A percentile compares a stretch with the other conserved stretches of the same genome.
These are phyloP conservation scores for Vigna angularis DNA, from an alignment of 306 rosid genomes.

Conservation along the genomic window DNA sequence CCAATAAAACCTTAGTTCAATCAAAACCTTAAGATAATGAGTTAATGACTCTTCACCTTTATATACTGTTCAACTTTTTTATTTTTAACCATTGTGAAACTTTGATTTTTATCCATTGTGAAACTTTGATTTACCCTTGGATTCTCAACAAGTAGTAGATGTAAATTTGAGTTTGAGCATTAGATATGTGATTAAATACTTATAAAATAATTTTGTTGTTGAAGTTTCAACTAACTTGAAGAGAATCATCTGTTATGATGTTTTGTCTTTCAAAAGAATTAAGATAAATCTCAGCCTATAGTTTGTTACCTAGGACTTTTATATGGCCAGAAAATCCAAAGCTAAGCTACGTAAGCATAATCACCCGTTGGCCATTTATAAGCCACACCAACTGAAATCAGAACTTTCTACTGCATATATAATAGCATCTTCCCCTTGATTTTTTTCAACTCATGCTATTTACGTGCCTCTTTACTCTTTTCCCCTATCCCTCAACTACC, in stretches of 20 bases:
- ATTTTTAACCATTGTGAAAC: no score
- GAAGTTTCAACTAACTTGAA: background rate
- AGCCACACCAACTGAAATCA: slow-evolving; percentile 39
- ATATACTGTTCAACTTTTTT: rapidly evolving
- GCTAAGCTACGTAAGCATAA: slow-evolving; percentile 43
- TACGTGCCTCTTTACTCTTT: slow-evolving; percentile 51
- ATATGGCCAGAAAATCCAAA: slow-evolving; percentile 56
- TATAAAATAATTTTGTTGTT: background rate
- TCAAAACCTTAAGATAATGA: no score
- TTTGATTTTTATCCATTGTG: no score
- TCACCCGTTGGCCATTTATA: slow-evolving; percentile 49
- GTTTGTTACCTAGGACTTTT: slow-evolving; percentile 23
- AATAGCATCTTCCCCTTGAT: slow-evolving; percentile 52
- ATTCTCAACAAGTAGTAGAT: background rate
- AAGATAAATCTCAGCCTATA: background rate
- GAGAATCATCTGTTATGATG: background rate
- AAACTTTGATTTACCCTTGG: no score
- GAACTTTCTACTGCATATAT: slow-evolving; percentile 48
- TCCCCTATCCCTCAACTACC: slow-evolving; percentile 42
- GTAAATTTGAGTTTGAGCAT: no score
- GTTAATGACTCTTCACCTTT: no score
- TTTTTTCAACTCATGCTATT: slow-evolving; percentile 53
- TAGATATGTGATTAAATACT: no score
- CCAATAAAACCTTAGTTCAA: no score
- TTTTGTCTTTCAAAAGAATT: background rate